Conservation (phyloP, 2,329 filamentous ascomycete species). For the Neopestalotiopsis clavispora region DNA sequence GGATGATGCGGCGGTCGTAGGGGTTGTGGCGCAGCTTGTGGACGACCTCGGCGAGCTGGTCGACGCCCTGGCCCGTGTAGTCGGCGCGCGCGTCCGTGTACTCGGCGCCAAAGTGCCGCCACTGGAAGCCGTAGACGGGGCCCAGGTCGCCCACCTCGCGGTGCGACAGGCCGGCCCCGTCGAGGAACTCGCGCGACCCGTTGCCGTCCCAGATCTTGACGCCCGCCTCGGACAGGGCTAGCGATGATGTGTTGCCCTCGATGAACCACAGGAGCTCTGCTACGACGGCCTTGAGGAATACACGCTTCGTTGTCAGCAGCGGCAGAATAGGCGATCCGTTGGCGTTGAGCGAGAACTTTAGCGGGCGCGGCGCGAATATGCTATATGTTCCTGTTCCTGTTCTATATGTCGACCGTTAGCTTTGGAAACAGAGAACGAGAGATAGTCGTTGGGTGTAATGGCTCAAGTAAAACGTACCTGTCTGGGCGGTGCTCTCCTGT, state of each 20-base stretch:
- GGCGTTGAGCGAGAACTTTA: slow-evolving; percentile 83
- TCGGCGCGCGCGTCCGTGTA: slow-evolving; percentile 81
- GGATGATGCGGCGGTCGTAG: slow-evolving; percentile 87
- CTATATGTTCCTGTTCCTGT: slow-evolving; percentile 94
- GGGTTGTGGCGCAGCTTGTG: slow-evolving; percentile 82
- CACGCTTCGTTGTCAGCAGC: slow-evolving; percentile 95
- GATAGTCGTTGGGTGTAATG: neutral
- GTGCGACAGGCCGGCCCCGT: slow-evolving; percentile 79
- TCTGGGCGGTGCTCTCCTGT: slow-evolving; percentile 89
- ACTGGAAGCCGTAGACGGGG: slow-evolving; percentile 98
- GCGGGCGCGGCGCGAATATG: slow-evolving; percentile 83
- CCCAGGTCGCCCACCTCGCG: slow-evolving; percentile 89
- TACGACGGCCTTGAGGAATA: slow-evolving; percentile 88
- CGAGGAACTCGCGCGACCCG: slow-evolving; percentile 87
- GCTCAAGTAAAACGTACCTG: slow-evolving; percentile 54
- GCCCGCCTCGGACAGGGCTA: slow-evolving; percentile 75
- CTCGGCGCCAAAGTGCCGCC: slow-evolving; percentile 95
- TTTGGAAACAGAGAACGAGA: slow-evolving; percentile 8
- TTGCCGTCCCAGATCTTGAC: slow-evolving; percentile 99
- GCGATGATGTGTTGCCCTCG: slow-evolving; percentile 79
- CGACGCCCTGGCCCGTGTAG: slow-evolving; percentile 87
- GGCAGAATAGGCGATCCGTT: slow-evolving; percentile 72
- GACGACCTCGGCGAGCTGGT: slow-evolving; percentile 91
- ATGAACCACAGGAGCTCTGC: slow-evolving; percentile 97
- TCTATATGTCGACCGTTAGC: slow-evolving; percentile 45